Evolutionary conservation across 768 basidiomycete genomes (phyloP), one percentile per base, ranked within the genome.

Genomic region (Cystofilobasidium ferigula): DNA sequence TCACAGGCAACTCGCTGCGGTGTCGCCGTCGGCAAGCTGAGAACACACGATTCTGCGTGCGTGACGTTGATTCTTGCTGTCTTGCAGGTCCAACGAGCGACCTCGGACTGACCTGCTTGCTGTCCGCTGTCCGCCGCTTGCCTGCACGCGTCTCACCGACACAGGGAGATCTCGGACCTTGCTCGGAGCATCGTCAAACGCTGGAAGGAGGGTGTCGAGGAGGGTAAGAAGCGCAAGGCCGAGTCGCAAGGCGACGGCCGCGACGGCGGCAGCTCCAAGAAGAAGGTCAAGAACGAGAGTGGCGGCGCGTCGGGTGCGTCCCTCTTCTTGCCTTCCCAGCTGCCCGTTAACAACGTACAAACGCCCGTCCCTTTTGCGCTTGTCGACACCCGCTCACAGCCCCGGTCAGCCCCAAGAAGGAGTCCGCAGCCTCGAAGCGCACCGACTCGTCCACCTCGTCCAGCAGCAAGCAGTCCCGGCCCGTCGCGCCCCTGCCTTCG

Each of bases 121-220:
- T n/a, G n/a, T n/a, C n/a, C n/a, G n/a, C n/a, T n/a, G n/a, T n/a
- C n/a, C n/a, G n/a, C n/a, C n/a, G n/a, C n/a, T n/a, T n/a, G n/a
- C n/a, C n/a, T n/a, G n/a, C n/a, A n/a, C n/a, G n/a, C n/a, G n/a
- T n/a, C n/a, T n/a, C n/a, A n/a, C n/a, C n/a, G n/a, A n/a, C n/a
- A n/a, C 16, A 88, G 86, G 72, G 81, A 84, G 14, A 84, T 95
- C 12, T 75, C 88, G 10, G 87, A 89, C 70, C 78, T 88, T 8
- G 89, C 92, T 22, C 94, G 93, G 76, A 89, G 90, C 70, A 79
- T 93, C 53, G 92, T 95, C 57, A 88, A 85, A 77, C 87, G 86
- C 72, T 95, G 91, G 91, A 93, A 93, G 77, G 81, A 78, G 35
- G 86, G 86, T 68, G 92, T 94, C 38, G 89, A 91, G 67, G 70